Base-by-base conservation (phyloP, 1,139 yeast species). In the Suhomyces maxii region DNA sequence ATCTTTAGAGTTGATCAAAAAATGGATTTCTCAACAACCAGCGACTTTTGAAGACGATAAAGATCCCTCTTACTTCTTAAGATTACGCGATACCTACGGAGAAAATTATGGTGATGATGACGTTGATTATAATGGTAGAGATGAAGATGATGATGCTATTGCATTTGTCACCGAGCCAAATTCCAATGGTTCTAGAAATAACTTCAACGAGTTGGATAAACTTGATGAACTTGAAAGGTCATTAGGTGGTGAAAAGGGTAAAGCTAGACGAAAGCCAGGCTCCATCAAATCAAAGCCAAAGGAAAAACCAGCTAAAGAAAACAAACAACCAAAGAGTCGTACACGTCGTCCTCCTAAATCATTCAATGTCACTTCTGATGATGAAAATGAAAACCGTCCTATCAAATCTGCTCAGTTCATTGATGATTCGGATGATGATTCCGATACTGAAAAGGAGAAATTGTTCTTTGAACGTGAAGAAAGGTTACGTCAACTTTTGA, bases 391-490 rank as follows among this genome's bases (percentile, higher is more conserved):
- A 3, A 36, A 40, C 11, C 51, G 53, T 8, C 54, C 59, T 3
- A 42, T 65, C 28, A 68, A 72, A 42, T 80, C 85, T 0, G 65
- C 83, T 2, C 84, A 80, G 50, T 81, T 67, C 54, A 78, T 86
- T 38, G 71, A 72, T 48, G 84, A 78, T 44, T 83, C 88, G 0
- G 91, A 85, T 57, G 89, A 85, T 55, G 86, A 80, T 23, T 76
- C 82, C 3, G 89, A 84, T 53, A 82, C 73, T 13, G 90, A 84
- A 46, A 64, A 72, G 44, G 82, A 79, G 48, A 59, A 57, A 2
- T 71, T 58, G 26, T 86, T 86, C 60, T 86, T 79, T 58, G 83
- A 67, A 39, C 71, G 81, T 49, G 95, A 86, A 58, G 75, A 73
- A 48, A 65, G 69, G 49, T 68, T 85, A 47, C 76, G 89, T 48